phyloP scores from a whole-genome alignment of 2,329 filamentous ascomycete species.

The Zymoseptoria crescenta region DNA sequence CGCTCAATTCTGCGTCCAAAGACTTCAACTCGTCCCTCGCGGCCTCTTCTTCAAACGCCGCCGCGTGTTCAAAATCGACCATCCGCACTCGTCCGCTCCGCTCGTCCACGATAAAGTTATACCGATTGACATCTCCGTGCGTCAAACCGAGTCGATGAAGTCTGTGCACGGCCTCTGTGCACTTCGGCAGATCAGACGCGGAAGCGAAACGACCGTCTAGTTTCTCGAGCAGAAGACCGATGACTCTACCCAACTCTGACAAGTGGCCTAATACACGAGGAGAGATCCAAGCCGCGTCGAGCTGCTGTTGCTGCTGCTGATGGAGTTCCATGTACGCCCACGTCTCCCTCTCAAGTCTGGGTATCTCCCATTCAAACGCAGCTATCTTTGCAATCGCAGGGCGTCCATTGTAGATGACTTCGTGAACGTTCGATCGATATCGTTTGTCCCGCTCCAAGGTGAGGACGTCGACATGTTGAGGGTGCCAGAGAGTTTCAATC shows the following conservation, averaged over 20 bases:
- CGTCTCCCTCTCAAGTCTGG: conserved; percentile 29
- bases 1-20: background rate
- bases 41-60: background rate
- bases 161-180: conserved; percentile 1
- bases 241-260: conserved; percentile 5
- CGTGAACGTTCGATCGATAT: conserved; percentile 19
- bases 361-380: conserved; percentile 31
- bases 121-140: conserved; percentile 12
- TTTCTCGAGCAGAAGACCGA: too few species aligned
- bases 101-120: conserved; percentile 7
- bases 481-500: conserved; percentile 18
- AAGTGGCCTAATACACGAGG: conserved; percentile 6
- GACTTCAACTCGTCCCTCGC: background rate
- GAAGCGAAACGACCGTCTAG: conserved; percentile 4
- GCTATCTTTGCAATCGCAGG: conserved; percentile 13
- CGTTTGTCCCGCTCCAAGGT: conserved; percentile 16
- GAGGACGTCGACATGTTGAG: conserved; percentile 21
- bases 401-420: conserved; percentile 7
- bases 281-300: background rate
- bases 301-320: conserved; percentile 4
- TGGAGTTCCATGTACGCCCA: conserved; percentile 20
- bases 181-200: conserved; percentile 4
- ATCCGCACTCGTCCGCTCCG: conserved; percentile 2
- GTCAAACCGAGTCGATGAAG: conserved; percentile 8
- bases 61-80: conserved; percentile 10